Conservation (phyloP, 768 basidiomycete species). For the Lyophyllum atratum region DNA sequence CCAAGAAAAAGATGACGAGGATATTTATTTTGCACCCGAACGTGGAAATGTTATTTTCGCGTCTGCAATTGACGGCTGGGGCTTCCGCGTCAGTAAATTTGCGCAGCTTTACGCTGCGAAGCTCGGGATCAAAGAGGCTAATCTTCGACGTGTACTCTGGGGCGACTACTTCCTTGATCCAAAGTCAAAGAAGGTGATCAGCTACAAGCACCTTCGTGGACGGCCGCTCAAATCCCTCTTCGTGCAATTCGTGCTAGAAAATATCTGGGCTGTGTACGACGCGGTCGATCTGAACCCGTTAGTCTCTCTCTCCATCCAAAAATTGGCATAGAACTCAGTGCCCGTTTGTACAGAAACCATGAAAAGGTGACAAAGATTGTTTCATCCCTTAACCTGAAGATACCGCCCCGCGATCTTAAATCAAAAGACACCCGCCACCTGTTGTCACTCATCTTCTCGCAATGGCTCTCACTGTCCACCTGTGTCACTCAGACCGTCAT, state of each 20-base stretch:
- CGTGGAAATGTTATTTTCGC: conserved; percentile 96
- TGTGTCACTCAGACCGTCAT: conserved; percentile 90
- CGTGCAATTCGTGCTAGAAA: conserved; percentile 96
- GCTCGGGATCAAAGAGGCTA: conserved; percentile 87
- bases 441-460: conserved; percentile 84
- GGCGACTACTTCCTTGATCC: conserved; percentile 97
- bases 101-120: conserved; percentile 90
- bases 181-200: conserved; percentile 91
- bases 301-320: conserved; percentile 33
- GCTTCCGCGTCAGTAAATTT: conserved; percentile 92
- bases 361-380: conserved; percentile 92
- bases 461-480: conserved; percentile 95
- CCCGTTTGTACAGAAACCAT: conserved; percentile 61
- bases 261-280: conserved; percentile 97
- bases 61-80: conserved; percentile 96
- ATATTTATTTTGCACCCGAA: conserved; percentile 96
- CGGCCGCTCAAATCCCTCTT: conserved; percentile 91
- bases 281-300: conserved; percentile 87
- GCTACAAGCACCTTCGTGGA: conserved; percentile 86
- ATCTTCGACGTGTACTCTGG: conserved; percentile 88
- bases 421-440: conserved; percentile 88
- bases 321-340: conserved; percentile 16
- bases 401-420: conserved; percentile 86
- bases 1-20: conserved; percentile 96
- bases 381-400: conserved; percentile 75